These are phyloP conservation scores for Fragaria vesca DNA, from an alignment of 306 rosid genomes.

Conservation along the genomic window DNA sequence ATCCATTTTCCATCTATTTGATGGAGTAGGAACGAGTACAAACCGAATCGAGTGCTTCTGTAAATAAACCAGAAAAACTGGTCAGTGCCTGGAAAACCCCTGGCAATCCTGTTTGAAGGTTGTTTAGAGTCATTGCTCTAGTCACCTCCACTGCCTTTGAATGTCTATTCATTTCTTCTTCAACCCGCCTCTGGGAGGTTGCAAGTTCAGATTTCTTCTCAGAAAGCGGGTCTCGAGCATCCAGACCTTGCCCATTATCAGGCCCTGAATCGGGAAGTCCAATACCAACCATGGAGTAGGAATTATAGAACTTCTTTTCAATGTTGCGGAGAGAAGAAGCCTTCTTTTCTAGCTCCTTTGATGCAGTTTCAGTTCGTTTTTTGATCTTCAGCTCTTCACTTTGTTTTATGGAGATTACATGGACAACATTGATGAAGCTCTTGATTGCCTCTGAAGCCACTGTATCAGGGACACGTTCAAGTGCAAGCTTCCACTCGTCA, in stretches of 20 bases:
- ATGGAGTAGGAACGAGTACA: conserved; percentile 81
- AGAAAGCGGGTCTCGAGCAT: conserved; percentile 86
- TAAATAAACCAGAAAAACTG: conserved; percentile 81
- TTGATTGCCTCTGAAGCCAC: conserved; percentile 97
- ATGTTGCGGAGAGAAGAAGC: conserved; percentile 70
- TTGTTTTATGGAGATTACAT: conserved; percentile 70
- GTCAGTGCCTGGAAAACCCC: conserved; percentile 94
- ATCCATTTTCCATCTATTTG: conserved; percentile 41
- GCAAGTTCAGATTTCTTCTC: conserved; percentile 86
- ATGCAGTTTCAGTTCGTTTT: conserved; percentile 74
- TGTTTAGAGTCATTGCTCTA: conserved; percentile 88
- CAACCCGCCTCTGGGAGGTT: conserved; percentile 83
- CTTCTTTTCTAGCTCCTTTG: conserved; percentile 88
- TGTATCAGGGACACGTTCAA: conserved; percentile 94
- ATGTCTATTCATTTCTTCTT: conserved; percentile 86
- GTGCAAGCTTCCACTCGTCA: conserved; percentile 97
- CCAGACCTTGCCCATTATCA: conserved; percentile 65
- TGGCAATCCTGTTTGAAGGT: conserved; percentile 95
- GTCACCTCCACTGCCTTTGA: conserved; percentile 87
- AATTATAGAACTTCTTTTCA: conserved; percentile 86
- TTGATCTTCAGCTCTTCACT: conserved; percentile 77
- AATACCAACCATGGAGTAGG: conserved; percentile 96
- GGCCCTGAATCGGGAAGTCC: conserved; percentile 75
- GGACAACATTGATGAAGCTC: conserved; percentile 86
- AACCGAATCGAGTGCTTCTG: conserved; percentile 74